These are phyloP conservation scores for Corchorus olitorius DNA, from an alignment of 345 rosid species.

Conservation along the genomic window DNA sequence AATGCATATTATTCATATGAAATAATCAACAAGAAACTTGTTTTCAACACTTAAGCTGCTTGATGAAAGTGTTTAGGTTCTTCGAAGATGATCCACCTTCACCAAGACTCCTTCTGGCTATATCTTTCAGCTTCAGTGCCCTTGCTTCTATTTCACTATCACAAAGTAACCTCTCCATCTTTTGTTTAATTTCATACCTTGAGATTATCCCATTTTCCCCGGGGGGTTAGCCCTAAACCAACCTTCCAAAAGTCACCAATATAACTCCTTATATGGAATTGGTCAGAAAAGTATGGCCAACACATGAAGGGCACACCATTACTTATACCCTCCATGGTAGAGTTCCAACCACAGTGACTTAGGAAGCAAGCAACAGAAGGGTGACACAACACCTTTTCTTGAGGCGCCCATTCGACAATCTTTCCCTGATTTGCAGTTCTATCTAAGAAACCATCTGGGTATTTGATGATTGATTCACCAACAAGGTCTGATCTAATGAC, in stretches of 20 bases:
- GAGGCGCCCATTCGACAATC: constrained; percentile 35
- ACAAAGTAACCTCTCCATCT: not conserved
- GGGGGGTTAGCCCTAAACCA: not conserved
- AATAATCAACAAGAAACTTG: not conserved
- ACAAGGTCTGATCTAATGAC: constrained; percentile 13
- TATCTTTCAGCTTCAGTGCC: not conserved
- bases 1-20: not conserved
- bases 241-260: not conserved
- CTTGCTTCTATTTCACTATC: not conserved
- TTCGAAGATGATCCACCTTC: not conserved
- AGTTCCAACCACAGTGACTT: constrained; percentile 41
- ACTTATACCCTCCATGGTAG: not conserved
- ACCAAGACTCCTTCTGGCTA: not conserved
- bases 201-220: not conserved
- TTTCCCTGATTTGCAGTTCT: constrained; percentile 3
- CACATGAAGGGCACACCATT: not conserved
- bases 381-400: constrained; percentile 33
- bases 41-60: not conserved
- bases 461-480: constrained; percentile 3
- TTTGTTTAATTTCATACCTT: not conserved
- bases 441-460: constrained; percentile 25
- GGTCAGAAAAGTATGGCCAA: not conserved
- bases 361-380: constrained; percentile 31
- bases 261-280: not conserved
- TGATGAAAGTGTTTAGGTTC: not conserved